Evolutionary conservation across 129 eudicot species (phyloP), one percentile per base, ranked within the genome.

Genomic region (Silybum marianum): DNA sequence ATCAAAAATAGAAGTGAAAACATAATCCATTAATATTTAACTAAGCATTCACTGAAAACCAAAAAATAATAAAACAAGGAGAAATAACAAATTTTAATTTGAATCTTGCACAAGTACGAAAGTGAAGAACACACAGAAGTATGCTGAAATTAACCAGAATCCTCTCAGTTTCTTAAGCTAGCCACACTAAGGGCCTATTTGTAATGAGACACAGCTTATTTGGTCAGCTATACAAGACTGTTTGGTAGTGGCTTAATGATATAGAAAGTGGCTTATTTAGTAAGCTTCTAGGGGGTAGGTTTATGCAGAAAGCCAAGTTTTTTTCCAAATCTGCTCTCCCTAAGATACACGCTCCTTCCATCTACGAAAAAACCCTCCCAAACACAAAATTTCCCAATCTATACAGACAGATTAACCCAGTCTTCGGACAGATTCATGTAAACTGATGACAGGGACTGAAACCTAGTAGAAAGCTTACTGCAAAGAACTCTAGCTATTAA

Each of bases 41-140:
- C 14, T 40, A 32, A 67, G 72, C 80, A 73, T 72, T 36, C 32
- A 76, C 9, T 12, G 44, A 22, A 51, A 58, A 75, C 44, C 80
- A 76, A 19, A 60, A 76, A 19, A 60, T 32, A 60, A 19, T 19
- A 76, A 28, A 60, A 76, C 54, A 76, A 11, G 58, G 18, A 46
- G 22, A 54, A 54, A 7, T 58, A 58, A 58, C 65, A 58, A 58
- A 58, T 58, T 24, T 58, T 23, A 58, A 58, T 58, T 58, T n/a
- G 66, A 58, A 58, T 58, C n/a, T 54, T 54, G 63, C 60, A 4
- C 19, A 48, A 38, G 19, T 48, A 48, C 18, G 63, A 58, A 58
- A n/a, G 66, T 58, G 66, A 58, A 58, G 19, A 54, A 18, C 22
- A 54, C 63, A 54, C 63, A 54, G 63, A 54, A 54, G n/a, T 54